A percentile compares a stretch with the other conserved stretches of the same genome.
phyloP scores from a whole-genome alignment of 768 basidiomycete species.

The Collybia mongolica region DNA sequence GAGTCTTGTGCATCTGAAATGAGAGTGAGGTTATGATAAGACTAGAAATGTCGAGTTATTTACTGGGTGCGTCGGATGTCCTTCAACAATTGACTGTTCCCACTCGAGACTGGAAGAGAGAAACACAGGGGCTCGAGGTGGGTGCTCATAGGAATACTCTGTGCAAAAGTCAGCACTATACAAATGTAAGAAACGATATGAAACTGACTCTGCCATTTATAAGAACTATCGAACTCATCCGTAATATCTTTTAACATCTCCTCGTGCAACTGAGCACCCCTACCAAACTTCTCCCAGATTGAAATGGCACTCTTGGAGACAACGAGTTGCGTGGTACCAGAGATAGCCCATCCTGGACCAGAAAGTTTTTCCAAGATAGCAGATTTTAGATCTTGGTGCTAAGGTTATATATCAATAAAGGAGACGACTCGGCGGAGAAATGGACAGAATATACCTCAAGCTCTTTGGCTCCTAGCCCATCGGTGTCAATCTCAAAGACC shows the following conservation, averaged over 20 bases:
- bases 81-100: slow-evolving; percentile 63
- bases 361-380: slow-evolving; percentile 24
- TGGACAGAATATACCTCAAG: slow-evolving; percentile 9
- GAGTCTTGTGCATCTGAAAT: slow-evolving; percentile 57
- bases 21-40: not conserved
- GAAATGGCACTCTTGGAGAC: slow-evolving; percentile 32
- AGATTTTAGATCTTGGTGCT: slow-evolving; percentile 27
- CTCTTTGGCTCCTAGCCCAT: not conserved
- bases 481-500: slow-evolving; percentile 29
- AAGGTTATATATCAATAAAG: slow-evolving; percentile 1
- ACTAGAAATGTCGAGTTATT: slow-evolving; percentile 6
- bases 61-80: slow-evolving; percentile 61
- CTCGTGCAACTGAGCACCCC: slow-evolving; percentile 31
- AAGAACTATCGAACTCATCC: slow-evolving; percentile 45
- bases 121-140: slow-evolving; percentile 43
- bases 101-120: slow-evolving; percentile 50
- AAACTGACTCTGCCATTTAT: slow-evolving; percentile 51
- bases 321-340: slow-evolving; percentile 19
- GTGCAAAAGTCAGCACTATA: not conserved
- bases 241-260: slow-evolving; percentile 38
- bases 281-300: slow-evolving; percentile 44
- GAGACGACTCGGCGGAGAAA: not conserved
- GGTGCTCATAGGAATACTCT: slow-evolving; percentile 50
- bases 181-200: no score
- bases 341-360: slow-evolving; percentile 24